A percentile compares a stretch with the other conserved stretches of the same genome.
Evolutionary conservation across 2,329 filamentous ascomycete species (phyloP).

Genomic region (Beauveria bassiana): DNA sequence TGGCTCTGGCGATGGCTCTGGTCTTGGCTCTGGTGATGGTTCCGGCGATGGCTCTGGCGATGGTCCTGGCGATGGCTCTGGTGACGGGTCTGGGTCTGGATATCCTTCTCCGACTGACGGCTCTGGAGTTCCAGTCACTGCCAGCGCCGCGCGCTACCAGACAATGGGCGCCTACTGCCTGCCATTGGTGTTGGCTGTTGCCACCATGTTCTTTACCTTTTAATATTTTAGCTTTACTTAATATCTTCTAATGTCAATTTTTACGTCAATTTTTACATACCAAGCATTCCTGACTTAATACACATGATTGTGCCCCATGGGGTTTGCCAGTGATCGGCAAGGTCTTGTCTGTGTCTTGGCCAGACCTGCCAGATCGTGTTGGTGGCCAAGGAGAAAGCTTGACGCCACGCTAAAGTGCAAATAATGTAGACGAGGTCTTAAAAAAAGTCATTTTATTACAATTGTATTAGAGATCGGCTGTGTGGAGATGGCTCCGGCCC

Average conservation of each 20-base stretch:
- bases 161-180: neutral
- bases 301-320: neutral
- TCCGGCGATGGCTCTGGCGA: too few relatives aligned
- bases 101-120: neutral
- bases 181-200: neutral
- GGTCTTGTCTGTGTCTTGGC: neutral
- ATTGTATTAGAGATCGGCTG: neutral
- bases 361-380: neutral
- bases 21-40: neutral
- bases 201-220: slow-evolving; percentile 1
- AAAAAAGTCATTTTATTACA: neutral
- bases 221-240: neutral
- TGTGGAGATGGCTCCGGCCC: neutral
- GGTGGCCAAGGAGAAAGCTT: neutral
- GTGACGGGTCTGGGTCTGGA: neutral
- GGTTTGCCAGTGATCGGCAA: neutral
- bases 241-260: neutral
- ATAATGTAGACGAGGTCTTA: neutral
- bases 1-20: neutral
- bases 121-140: neutral
- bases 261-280: neutral
- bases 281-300: neutral
- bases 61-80: neutral
- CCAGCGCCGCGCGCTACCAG: neutral
- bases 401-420: neutral